A percentile compares a stretch with the other conserved stretches of the same genome.
Evolutionary conservation across 352 stramenopile genomes (phyloP).

Genomic region (Phytophthora citricola): DNA sequence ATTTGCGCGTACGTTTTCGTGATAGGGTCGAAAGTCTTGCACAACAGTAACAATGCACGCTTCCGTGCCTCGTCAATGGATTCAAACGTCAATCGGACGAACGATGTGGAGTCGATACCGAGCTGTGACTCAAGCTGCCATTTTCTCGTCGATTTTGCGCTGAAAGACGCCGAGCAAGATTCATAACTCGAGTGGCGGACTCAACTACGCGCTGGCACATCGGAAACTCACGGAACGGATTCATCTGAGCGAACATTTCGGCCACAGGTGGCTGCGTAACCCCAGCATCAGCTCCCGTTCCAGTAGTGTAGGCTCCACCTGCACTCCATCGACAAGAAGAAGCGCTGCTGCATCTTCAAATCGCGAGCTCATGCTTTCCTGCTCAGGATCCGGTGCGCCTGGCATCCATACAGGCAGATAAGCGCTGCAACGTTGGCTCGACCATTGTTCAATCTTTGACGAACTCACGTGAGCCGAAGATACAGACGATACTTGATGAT

Average conservation of each 20-base stretch:
- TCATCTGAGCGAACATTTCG: slow-evolving; percentile 40
- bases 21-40: slow-evolving; percentile 80
- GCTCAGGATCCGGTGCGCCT: slow-evolving; percentile 52
- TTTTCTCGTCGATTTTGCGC: slow-evolving; percentile 32
- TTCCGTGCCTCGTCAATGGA: slow-evolving; percentile 74
- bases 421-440: slow-evolving; percentile 53
- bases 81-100: slow-evolving; percentile 76
- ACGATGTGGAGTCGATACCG: slow-evolving; percentile 46
- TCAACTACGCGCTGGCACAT: slow-evolving; percentile 45
- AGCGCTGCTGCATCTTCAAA: slow-evolving; percentile 58
- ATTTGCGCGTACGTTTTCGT: slow-evolving; percentile 62
- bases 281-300: slow-evolving; percentile 66
- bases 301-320: slow-evolving; percentile 62
- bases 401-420: slow-evolving; percentile 74
- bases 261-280: slow-evolving; percentile 23
- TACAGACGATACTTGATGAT: slow-evolving; percentile 23
- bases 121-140: slow-evolving; percentile 39
- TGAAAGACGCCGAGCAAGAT: slow-evolving; percentile 47
- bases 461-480: slow-evolving; percentile 27
- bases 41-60: slow-evolving; percentile 68
- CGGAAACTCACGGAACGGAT: slow-evolving; percentile 50
- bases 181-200: slow-evolving; percentile 51
- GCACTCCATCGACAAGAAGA: slow-evolving; percentile 61
- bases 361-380: slow-evolving; percentile 68
- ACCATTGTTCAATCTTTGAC: slow-evolving; percentile 46